A percentile compares a stretch with the other conserved stretches of the same genome.
phyloP scores from a whole-genome alignment of 805 yeast genomes.

The Yarrowia divulgata region DNA sequence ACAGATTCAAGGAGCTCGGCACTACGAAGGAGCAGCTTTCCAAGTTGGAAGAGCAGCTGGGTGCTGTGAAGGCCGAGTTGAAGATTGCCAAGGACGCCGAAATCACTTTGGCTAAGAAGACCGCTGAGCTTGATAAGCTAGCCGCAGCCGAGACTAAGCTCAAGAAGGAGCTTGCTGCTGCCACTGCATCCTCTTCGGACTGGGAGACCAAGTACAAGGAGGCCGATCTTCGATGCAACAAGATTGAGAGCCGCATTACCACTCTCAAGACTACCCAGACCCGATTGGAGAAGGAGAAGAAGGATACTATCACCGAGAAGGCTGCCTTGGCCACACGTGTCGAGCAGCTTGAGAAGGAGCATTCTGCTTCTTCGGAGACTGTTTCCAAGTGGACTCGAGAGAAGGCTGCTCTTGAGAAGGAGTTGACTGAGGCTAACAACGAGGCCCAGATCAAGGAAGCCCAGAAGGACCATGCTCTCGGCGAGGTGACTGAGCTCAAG shows the following conservation, averaged over 20 bases:
- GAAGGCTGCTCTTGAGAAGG: constrained; percentile 26
- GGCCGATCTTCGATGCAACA: constrained; percentile 51
- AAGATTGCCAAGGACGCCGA: constrained; percentile 38
- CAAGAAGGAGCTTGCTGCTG: constrained; percentile 51
- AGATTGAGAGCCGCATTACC: constrained; percentile 47
- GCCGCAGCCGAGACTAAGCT: constrained; percentile 47
- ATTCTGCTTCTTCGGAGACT: constrained; percentile 16
- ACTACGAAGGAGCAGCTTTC: constrained; percentile 43
- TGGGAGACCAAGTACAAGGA: constrained; percentile 46
- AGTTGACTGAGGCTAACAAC: constrained; percentile 17
- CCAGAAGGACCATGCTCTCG: constrained; percentile 27
- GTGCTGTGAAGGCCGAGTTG: constrained; percentile 17
- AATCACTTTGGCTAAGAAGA: constrained; percentile 26
- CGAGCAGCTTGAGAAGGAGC: constrained; percentile 27
- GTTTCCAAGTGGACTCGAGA: constrained; percentile 16
- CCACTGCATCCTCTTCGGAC: constrained; percentile 52
- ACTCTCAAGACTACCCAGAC: constrained; percentile 39
- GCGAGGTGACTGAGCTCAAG: constrained; percentile 41
- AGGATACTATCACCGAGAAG: constrained; percentile 35
- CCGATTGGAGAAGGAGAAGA: constrained; percentile 41
- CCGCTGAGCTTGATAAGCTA: constrained; percentile 41
- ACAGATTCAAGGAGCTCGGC: constrained; percentile 53
- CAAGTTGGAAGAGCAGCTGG: constrained; percentile 36
- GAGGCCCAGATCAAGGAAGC: constrained; percentile 28
- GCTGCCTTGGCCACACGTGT: constrained; percentile 8